phyloP scores from a whole-genome alignment of 768 basidiomycete genomes.

The Phallus indusiatus region DNA sequence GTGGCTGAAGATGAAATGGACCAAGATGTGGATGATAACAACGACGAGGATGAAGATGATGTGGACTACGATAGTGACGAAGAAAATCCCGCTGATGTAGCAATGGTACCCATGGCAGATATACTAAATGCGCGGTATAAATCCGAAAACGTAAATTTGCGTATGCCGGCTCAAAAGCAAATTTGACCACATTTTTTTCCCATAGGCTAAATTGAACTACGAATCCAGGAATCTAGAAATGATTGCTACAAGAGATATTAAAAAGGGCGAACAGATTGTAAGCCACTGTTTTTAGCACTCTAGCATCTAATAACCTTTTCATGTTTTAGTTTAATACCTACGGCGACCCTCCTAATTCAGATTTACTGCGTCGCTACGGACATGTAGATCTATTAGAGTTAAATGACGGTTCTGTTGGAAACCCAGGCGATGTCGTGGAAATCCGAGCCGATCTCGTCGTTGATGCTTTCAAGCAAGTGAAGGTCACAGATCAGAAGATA shows the following conservation, averaged over 20 bases:
- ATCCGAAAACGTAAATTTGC: conserved; percentile 63
- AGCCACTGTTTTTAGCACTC: conserved; percentile 18
- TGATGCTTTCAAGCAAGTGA: conserved; percentile 22
- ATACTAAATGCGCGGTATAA: conserved; percentile 86
- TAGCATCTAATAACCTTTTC: not conserved
- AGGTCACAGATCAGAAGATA: conserved; percentile 12
- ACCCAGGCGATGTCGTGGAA: conserved; percentile 75
- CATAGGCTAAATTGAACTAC: conserved; percentile 83
- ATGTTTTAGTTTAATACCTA: conserved; percentile 83
- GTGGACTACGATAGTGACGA: conserved; percentile 34
- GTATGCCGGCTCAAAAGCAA: too few relatives aligned
- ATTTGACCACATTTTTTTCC: not conserved
- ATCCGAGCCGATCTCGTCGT: conserved; percentile 64
- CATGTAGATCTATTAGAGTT: conserved; percentile 74
- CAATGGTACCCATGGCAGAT: conserved; percentile 96
- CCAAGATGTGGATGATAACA: conserved; percentile 26
- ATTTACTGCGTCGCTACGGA: conserved; percentile 89
- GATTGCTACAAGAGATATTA: conserved; percentile 68
- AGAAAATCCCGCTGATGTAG: conserved; percentile 53
- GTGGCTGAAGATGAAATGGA: conserved; percentile 13
- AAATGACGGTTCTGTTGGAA: conserved; percentile 41
- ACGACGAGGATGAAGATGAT: conserved; percentile 29
- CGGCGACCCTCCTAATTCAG: conserved; percentile 85
- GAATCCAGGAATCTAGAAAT: conserved; percentile 66
- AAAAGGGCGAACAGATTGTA: conserved; percentile 81